These are phyloP conservation scores for Sisymbrium irio DNA, from an alignment of 345 rosid genomes.

Conservation along the genomic window DNA sequence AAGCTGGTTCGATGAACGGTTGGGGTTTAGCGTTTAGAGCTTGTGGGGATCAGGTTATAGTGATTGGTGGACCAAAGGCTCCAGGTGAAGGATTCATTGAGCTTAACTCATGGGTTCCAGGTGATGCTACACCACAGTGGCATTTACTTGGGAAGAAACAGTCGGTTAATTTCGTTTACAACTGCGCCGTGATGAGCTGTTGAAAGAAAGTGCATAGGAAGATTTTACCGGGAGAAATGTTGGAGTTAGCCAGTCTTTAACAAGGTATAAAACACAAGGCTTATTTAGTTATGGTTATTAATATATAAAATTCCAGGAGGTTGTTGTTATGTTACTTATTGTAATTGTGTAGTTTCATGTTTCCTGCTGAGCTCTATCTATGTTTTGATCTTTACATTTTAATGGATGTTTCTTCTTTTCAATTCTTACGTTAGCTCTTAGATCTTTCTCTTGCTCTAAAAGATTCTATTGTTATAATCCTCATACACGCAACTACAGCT, in stretches of 20 bases:
- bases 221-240: not conserved
- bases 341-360: slow-evolving; percentile 29
- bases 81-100: slow-evolving; percentile 54
- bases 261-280: slow-evolving; percentile 20
- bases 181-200: slow-evolving; percentile 85
- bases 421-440: not conserved
- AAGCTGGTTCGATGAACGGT: slow-evolving; percentile 56
- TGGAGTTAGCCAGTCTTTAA: not conserved
- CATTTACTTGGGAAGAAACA: slow-evolving; percentile 51
- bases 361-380: not conserved
- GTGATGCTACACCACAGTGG: slow-evolving; percentile 59
- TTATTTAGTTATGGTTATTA: slow-evolving; percentile 13
- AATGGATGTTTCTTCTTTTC: slow-evolving; percentile 19
- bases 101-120: slow-evolving; percentile 71
- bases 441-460: slow-evolving; percentile 2
- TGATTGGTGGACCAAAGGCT: slow-evolving; percentile 57
- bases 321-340: slow-evolving; percentile 17
- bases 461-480: not conserved
- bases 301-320: not conserved
- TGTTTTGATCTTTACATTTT: slow-evolving; percentile 18
- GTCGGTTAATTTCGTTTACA: slow-evolving; percentile 61
- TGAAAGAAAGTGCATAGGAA: slow-evolving; percentile 16
- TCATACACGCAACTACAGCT: not conserved
- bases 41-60: slow-evolving; percentile 62
- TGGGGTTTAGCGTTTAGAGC: slow-evolving; percentile 89